Evolutionary conservation across 2,329 filamentous ascomycete genomes (phyloP).

Genomic region (Dichotomopilus funicola): DNA sequence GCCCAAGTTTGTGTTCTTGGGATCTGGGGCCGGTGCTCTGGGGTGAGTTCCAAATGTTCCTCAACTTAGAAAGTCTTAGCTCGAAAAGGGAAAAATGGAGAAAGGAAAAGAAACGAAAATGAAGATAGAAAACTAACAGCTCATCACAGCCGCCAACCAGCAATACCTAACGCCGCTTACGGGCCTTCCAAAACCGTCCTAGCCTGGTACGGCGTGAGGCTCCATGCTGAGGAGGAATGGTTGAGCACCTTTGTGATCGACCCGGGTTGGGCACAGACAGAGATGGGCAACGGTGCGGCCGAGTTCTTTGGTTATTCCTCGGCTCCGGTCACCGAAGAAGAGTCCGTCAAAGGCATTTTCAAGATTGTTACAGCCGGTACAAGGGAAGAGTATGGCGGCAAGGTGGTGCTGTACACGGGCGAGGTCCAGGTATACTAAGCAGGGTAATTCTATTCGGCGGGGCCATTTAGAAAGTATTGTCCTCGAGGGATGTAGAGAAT

Average conservation of each 20-base stretch:
- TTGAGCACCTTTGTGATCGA: slow-evolving; percentile 9
- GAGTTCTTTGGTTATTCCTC: slow-evolving; percentile 7
- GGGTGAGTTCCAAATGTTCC: slow-evolving; percentile 10
- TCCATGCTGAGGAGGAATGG: slow-evolving; percentile 16
- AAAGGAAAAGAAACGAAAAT: neutral
- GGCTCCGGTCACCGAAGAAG: slow-evolving; percentile 10
- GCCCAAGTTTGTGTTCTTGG: slow-evolving; percentile 35
- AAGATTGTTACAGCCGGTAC: slow-evolving; percentile 15
- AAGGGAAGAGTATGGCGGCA: slow-evolving; percentile 23
- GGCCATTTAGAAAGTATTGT: neutral
- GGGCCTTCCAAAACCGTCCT: slow-evolving; percentile 36
- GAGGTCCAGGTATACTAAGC: slow-evolving; percentile 12
- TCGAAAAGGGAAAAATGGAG: too few relatives aligned
- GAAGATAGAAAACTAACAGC: neutral
- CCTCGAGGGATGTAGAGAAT: neutral
- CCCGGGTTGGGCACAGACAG: slow-evolving; percentile 21
- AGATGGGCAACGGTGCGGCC: slow-evolving; percentile 16
- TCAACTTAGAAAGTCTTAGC: too few relatives aligned
- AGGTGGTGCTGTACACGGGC: slow-evolving; percentile 20
- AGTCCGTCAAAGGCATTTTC: slow-evolving; percentile 17
- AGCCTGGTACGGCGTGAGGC: slow-evolving; percentile 10
- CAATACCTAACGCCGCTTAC: slow-evolving; percentile 34
- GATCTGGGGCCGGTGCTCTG: slow-evolving; percentile 26
- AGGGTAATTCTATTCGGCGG: too few relatives aligned
- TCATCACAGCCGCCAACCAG: slow-evolving; percentile 11